A percentile compares a stretch with the other conserved stretches of the same genome.
These are phyloP conservation scores for Amylocarpus encephaloides DNA, from an alignment of 2,329 filamentous ascomycete species.

Conservation along the genomic window DNA sequence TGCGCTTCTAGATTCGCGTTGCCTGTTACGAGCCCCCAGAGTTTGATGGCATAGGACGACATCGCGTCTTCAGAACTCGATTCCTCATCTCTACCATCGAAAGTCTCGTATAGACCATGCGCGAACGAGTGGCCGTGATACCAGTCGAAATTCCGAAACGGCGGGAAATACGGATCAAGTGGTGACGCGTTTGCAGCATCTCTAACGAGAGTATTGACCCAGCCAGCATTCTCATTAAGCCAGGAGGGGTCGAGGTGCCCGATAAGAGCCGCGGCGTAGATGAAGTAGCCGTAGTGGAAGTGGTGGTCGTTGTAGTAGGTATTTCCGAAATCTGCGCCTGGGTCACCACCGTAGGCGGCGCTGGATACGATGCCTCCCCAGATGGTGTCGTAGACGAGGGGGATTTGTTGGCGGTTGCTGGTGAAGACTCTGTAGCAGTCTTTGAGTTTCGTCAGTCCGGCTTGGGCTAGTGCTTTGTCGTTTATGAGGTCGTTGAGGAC, in stretches of 20 bases:
- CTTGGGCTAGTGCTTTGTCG: conserved; percentile 49
- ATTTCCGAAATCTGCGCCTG: conserved; percentile 81
- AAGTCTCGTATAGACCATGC: conserved; percentile 64
- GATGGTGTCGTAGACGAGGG: conserved; percentile 56
- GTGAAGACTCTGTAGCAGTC: conserved; percentile 59
- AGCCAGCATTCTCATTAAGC: conserved; percentile 67
- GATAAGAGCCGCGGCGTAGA: conserved; percentile 79
- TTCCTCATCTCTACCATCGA: conserved; percentile 78
- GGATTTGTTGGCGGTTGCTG: conserved; percentile 60
- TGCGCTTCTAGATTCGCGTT: conserved; percentile 69
- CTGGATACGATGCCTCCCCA: conserved; percentile 82
- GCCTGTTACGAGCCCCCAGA: conserved; percentile 81
- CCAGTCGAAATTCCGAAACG: conserved; percentile 84
- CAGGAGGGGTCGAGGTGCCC: conserved; percentile 71
- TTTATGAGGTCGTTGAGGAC: conserved; percentile 57
- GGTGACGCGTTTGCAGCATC: conserved; percentile 72
- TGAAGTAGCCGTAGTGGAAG: conserved; percentile 69
- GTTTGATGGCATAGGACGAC: conserved; percentile 75
- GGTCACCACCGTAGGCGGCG: conserved; percentile 62
- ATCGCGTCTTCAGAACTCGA: conserved; percentile 87
- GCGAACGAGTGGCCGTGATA: conserved; percentile 94
- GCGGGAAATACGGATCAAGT: conserved; percentile 69
- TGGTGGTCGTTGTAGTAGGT: conserved; percentile 39
- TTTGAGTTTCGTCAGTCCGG: conserved; percentile 57
- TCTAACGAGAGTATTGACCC: conserved; percentile 76